These are phyloP conservation scores for Actinomortierella wolfii DNA, from an alignment of 371 early-diverging fungal genomes.

Conservation along the genomic window DNA sequence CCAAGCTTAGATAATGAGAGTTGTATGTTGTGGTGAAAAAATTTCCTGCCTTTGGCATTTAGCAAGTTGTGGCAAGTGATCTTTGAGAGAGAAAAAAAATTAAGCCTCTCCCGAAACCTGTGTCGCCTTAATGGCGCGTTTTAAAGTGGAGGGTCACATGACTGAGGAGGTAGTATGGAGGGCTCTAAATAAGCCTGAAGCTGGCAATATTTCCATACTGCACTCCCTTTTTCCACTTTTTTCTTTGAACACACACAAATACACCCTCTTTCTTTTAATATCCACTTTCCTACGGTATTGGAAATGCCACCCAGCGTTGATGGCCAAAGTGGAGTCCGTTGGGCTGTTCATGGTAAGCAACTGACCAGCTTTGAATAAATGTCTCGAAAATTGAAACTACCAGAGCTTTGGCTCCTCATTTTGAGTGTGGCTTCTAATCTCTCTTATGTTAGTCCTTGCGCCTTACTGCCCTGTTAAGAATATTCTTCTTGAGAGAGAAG, in stretches of 20 bases:
- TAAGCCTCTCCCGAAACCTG: too few relatives aligned
- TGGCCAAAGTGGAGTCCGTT: slow-evolving; percentile 2
- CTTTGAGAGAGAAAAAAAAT: not conserved
- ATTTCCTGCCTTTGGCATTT: not conserved
- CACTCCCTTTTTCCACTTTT: not conserved
- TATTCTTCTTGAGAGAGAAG: slow-evolving; percentile 15
- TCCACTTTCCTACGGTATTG: too few relatives aligned
- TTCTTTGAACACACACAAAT: not conserved
- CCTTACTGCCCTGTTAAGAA: slow-evolving; percentile 24
- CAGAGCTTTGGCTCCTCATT: too few relatives aligned
- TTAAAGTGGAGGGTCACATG: too few relatives aligned
- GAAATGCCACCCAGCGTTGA: too few relatives aligned
- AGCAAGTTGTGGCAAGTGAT: not conserved
- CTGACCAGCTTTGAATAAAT: not conserved
- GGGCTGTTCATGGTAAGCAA: slow-evolving; percentile 33
- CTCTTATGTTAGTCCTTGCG: slow-evolving; percentile 13
- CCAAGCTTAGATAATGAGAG: too few relatives aligned
- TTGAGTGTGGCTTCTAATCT: not conserved
- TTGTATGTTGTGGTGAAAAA: not conserved
- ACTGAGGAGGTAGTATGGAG: too few relatives aligned
- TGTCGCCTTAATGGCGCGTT: too few relatives aligned
- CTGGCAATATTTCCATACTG: too few relatives aligned
- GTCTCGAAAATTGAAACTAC: not conserved
- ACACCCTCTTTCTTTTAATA: not conserved
- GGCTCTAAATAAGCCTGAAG: too few relatives aligned